A percentile compares a stretch with the other conserved stretches of the same genome.
These are phyloP conservation scores for Rhynchosporium secalis DNA, from an alignment of 2,329 filamentous ascomycete species.

Conservation along the genomic window DNA sequence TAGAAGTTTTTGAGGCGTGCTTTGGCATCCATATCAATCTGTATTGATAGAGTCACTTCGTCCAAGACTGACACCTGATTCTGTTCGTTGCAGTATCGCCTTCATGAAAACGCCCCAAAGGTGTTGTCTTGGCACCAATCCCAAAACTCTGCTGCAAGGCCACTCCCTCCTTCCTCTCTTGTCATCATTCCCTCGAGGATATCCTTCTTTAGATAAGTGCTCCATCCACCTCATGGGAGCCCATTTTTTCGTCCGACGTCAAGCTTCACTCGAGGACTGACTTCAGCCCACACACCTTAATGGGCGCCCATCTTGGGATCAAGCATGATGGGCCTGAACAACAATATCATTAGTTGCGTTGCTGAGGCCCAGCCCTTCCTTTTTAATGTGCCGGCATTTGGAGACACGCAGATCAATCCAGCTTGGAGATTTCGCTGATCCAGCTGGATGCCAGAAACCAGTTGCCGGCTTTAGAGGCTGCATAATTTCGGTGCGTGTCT, in stretches of 20 bases:
- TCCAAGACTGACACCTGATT: too few species aligned
- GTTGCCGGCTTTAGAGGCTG: conserved; percentile 27
- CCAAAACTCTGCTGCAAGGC: conserved; percentile 30
- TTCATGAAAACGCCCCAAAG: conserved; percentile 2
- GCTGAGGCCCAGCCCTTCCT: conserved; percentile 19
- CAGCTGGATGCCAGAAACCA: conserved; percentile 27
- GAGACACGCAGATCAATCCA: conserved; percentile 23
- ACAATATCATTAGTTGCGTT: conserved; percentile 1
- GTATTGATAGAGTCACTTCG: too few species aligned
- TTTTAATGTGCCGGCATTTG: conserved; percentile 26
- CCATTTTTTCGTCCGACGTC: conserved; percentile 28
- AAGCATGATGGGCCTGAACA: conserved; percentile 22
- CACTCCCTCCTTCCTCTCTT: conserved; percentile 29
- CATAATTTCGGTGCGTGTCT: conserved; percentile 23
- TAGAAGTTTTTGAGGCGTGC: too few species aligned
- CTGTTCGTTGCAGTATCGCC: too few species aligned
- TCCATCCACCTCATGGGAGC: conserved; percentile 43
- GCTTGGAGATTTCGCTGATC: conserved; percentile 10
- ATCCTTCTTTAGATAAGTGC: conserved; percentile 34
- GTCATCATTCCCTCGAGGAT: conserved; percentile 24
- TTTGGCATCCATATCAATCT: too few species aligned
- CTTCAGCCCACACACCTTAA: conserved; percentile 30
- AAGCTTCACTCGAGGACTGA: conserved; percentile 20
- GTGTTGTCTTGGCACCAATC: conserved; percentile 32
- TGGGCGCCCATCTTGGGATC: conserved; percentile 30